Evolutionary conservation across 2,329 filamentous ascomycete species (phyloP), one percentile per base, ranked within the genome.

Genomic region (Metarhizium rileyi): DNA sequence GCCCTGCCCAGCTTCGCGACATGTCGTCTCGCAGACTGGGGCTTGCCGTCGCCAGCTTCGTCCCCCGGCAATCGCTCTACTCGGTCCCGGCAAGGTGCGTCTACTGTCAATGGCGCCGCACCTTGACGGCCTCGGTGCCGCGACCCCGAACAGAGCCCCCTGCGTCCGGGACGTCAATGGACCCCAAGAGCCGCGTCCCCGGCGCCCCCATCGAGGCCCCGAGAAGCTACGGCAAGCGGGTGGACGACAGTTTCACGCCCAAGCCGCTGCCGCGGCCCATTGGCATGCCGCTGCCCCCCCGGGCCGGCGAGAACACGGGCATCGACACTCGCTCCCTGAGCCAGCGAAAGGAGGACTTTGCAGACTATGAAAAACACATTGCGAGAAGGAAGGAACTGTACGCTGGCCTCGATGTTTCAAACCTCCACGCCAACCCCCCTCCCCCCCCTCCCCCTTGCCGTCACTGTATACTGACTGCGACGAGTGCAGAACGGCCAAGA

Each of bases 291-390:
- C 69, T 79, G 35, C 86, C 90, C 2, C 93, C 93, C 0, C 70
- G 75, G 51, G 70, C 80, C 12, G 89, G 89, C 52, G 83, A 97
- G 65, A 96, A 97, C 68, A 84, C 82, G 2, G 90, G 90, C 48
- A 66, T 86, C 53, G 87, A 94, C 59, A 61, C 58, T 18, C 81
- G 90, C 38, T 76, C 82, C 1, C 65, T 86, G 54, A 73, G 73
- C 53, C 75, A 95, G 68, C 80, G 81, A 46, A 77, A 83, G 38
- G 81, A 87, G 55, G 90, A 95, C 63, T 89, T 95, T 63, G 81
- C 87, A 55, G 75, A 93, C 67, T 90, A 87, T 61, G 84, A 93
- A 51, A 90, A 88, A 66, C 90, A 97, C 64, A 69, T 96, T 7
- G 75, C 79, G 55, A 79, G 83, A 56, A 80, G 91, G 55, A 78